These are phyloP conservation scores for Nannochloropsis granulata DNA, from an alignment of 108 stramenopile genomes.

Conservation along the genomic window DNA sequence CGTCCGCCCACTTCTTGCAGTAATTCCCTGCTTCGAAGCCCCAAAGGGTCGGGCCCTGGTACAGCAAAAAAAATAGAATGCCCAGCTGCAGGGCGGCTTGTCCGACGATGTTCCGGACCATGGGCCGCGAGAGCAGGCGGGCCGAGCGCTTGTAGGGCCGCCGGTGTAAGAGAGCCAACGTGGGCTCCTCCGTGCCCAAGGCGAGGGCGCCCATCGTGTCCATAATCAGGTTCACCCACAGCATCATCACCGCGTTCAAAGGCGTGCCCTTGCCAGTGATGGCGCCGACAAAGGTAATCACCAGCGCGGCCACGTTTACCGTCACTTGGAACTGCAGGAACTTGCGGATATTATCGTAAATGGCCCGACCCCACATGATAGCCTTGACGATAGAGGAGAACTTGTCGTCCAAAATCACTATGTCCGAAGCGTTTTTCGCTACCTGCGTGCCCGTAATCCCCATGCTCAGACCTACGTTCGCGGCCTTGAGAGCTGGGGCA, in stretches of 20 bases:
- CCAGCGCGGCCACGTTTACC: conserved; percentile 81
- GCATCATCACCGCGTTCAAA: conserved; percentile 81
- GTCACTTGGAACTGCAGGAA: conserved; percentile 57
- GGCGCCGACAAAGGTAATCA: conserved; percentile 71
- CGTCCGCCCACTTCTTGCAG: neutral
- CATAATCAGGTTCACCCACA: conserved; percentile 98
- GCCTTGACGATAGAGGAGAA: conserved; percentile 45
- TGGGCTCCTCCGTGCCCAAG: conserved; percentile 84
- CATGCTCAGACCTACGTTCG: conserved; percentile 97
- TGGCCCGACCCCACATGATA: conserved; percentile 41
- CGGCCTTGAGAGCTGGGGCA: conserved; percentile 88
- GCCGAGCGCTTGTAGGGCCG: conserved; percentile 59
- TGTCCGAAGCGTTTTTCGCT: conserved; percentile 43
- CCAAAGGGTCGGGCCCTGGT: neutral
- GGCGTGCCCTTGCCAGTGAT: conserved; percentile 64
- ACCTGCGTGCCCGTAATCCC: conserved; percentile 88
- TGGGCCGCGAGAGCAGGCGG: conserved; percentile 58
- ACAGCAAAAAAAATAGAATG: neutral
- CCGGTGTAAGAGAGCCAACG: conserved; percentile 53
- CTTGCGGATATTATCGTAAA: conserved; percentile 47
- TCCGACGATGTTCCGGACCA: conserved; percentile 80
- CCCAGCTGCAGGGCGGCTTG: conserved; percentile 65
- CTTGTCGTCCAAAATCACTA: conserved; percentile 63
- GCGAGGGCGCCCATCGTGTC: conserved; percentile 89
- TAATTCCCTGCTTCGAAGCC: neutral